Conservation (phyloP, 2,329 filamentous ascomycete genomes). For the Tolypocladium paradoxum region DNA sequence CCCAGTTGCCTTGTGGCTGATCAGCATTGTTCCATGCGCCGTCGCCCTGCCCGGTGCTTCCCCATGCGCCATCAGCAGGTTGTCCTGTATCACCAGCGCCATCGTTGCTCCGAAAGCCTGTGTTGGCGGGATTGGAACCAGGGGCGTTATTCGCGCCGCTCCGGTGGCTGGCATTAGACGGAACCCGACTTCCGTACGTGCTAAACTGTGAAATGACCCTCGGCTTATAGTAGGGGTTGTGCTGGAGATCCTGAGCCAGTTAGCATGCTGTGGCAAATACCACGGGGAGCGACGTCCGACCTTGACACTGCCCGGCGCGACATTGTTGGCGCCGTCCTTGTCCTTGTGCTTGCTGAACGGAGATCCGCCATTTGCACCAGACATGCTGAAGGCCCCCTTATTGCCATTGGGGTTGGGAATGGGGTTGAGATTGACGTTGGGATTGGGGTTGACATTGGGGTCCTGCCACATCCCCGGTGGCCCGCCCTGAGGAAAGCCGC, state of each 20-base stretch:
- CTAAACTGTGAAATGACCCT: conserved; percentile 11
- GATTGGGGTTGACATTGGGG: not conserved
- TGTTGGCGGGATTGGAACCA: not conserved
- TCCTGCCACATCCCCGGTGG: not conserved
- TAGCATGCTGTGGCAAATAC: not conserved
- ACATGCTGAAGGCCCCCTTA: conserved; percentile 7
- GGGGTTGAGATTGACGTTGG: not conserved
- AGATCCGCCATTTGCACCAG: conserved; percentile 4
- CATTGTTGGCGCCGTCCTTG: conserved; percentile 17
- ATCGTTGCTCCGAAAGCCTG: not conserved
- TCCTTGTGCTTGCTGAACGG: conserved; percentile 11
- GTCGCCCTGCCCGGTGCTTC: not conserved
- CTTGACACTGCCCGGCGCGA: conserved; percentile 11
- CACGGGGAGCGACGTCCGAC: not conserved
- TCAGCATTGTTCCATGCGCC: conserved; percentile 2
- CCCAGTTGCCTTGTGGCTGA: conserved; percentile 1
- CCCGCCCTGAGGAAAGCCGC: not conserved
- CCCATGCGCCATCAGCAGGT: not conserved
- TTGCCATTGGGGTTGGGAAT: not conserved
- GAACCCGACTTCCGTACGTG: conserved; percentile 6
- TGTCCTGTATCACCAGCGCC: not conserved
- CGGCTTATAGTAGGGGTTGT: conserved; percentile 16
- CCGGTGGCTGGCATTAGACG: conserved; percentile 2
- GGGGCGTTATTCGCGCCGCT: not conserved
- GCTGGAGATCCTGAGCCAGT: conserved; percentile 1